Base-by-base conservation (phyloP, 2,329 filamentous ascomycete species). In the Scedosporium boydii region DNA sequence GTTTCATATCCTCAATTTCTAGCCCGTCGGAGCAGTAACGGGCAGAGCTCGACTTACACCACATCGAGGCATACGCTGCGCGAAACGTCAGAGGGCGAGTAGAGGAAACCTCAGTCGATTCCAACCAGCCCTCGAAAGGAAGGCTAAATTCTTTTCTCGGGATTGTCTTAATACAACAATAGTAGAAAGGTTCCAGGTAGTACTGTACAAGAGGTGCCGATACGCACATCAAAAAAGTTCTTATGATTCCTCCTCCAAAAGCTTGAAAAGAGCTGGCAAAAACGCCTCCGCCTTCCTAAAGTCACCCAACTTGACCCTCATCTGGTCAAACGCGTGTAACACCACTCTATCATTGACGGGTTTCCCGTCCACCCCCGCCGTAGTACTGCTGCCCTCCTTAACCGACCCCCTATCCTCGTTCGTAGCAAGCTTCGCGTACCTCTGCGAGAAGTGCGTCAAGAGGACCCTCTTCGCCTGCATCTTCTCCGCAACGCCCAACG, bases 371-470 rank as follows among this genome's bases (percentile, higher is more conserved):
- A 67, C 66, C 38, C 59, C 60, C 60, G 68, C 70, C 7, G 63
- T 65, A 61, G 63, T 65, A 10, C 67, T 69, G 41, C 69, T 75
- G 65, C 66, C 63, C 10, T 38, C 34, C 9, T 6, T 6, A 38
- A 12, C 34, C 34, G 34, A 12, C 9, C 34, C 34, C 55, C 42
- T 68, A 38, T 70, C 67, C 60, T 83, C 78, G 3, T 84, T 73
- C 2, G 80, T 76, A 1, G 83, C 86, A 41, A 85, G 79, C 75
- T 93, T 93, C 69, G 91, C 88, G 74, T 99, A 99, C 6, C 95
- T 83, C 77, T 99, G 95, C 62, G 88, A 93, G 75, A 99, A 99
- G 73, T 99, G 95, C 6, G 95, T 99, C 58, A 99, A 80, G 62
- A 99, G 77, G 16, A 95, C 87, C 16, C 90, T 82, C 66, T 87